Percentiles rank a stretch among this genome's conserved stretches.
Evolutionary conservation across 2,329 filamentous ascomycete species (phyloP).

Genomic region (Botrytis medusae): DNA sequence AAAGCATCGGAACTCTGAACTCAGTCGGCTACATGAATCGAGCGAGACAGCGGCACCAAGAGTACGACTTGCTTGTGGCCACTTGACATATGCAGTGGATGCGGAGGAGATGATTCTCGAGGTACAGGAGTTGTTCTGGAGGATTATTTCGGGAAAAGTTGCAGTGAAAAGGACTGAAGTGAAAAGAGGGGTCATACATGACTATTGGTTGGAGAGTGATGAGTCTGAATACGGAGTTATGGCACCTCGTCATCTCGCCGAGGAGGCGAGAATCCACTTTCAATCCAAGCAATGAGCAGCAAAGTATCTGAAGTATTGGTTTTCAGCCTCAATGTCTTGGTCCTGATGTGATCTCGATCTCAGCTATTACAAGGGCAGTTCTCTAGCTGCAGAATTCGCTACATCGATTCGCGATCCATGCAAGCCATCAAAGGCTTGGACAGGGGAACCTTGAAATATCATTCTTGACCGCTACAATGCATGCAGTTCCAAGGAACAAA

Average conservation of each 20-base stretch:
- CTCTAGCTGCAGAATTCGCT: constrained; percentile 17
- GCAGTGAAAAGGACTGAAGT: constrained; percentile 38
- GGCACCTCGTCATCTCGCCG: constrained; percentile 40
- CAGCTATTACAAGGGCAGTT: constrained; percentile 18
- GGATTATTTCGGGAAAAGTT: constrained; percentile 40
- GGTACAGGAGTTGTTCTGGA: constrained; percentile 40
- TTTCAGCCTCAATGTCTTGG: constrained; percentile 19
- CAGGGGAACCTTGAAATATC: neutral
- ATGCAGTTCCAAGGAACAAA: neutral
- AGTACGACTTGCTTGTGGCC: constrained; percentile 41
- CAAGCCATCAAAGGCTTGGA: constrained; percentile 5
- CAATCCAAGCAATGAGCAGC: neutral
- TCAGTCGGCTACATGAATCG: constrained; percentile 29
- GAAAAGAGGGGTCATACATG: constrained; percentile 40
- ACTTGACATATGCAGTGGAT: constrained; percentile 42
- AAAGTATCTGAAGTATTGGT: constrained; percentile 6
- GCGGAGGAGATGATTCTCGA: constrained; percentile 42
- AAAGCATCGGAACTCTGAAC: constrained; percentile 37
- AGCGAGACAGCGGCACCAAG: constrained; percentile 29
- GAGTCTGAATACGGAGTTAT: constrained; percentile 40
- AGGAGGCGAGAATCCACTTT: constrained; percentile 37
- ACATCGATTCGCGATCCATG: constrained; percentile 11
- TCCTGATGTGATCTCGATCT: neutral
- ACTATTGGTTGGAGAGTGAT: constrained; percentile 42
- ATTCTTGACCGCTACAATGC: constrained; percentile 16